These are phyloP conservation scores for Clonostachys byssicola DNA, from an alignment of 2,329 filamentous ascomycete species.

Conservation along the genomic window DNA sequence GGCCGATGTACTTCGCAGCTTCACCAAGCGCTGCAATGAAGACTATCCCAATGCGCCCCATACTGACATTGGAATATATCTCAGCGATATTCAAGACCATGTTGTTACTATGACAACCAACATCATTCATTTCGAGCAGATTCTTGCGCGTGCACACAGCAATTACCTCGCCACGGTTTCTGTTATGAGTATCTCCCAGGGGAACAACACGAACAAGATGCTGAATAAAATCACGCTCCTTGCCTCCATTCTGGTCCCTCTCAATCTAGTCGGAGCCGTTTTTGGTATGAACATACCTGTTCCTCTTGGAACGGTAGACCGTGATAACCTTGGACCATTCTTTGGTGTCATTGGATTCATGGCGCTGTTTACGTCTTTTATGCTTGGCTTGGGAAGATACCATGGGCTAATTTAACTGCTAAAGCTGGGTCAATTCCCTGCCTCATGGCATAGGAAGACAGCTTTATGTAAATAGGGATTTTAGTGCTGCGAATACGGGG, in stretches of 20 bases:
- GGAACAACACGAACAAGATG: slow-evolving; percentile 82
- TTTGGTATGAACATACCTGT: slow-evolving; percentile 86
- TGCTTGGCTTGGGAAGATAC: slow-evolving; percentile 28
- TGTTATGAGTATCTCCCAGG: slow-evolving; percentile 85
- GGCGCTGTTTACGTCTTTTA: slow-evolving; percentile 42
- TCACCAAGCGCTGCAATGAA: slow-evolving; percentile 98
- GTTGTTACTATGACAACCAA: slow-evolving; percentile 99
- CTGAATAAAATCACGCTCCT: slow-evolving; percentile 94
- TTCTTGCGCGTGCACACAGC: slow-evolving; percentile 87
- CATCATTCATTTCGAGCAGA: slow-evolving; percentile 93
- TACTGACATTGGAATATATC: slow-evolving; percentile 93
- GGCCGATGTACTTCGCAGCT: slow-evolving; percentile 96
- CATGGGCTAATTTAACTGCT: no score
- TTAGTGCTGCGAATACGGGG: no score
- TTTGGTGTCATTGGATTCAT: slow-evolving; percentile 48
- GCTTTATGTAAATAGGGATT: no score
- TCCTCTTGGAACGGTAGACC: slow-evolving; percentile 49
- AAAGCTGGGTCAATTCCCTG: no score
- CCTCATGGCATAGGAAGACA: no score
- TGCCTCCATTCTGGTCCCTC: slow-evolving; percentile 90
- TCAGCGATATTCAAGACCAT: slow-evolving; percentile 98
- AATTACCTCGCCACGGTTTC: slow-evolving; percentile 95
- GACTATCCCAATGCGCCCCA: slow-evolving; percentile 93
- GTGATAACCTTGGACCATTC: slow-evolving; percentile 50
- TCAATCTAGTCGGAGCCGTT: slow-evolving; percentile 85